These are phyloP conservation scores for Hansfordia pulvinata DNA, from an alignment of 2,329 filamentous ascomycete genomes.

Conservation along the genomic window DNA sequence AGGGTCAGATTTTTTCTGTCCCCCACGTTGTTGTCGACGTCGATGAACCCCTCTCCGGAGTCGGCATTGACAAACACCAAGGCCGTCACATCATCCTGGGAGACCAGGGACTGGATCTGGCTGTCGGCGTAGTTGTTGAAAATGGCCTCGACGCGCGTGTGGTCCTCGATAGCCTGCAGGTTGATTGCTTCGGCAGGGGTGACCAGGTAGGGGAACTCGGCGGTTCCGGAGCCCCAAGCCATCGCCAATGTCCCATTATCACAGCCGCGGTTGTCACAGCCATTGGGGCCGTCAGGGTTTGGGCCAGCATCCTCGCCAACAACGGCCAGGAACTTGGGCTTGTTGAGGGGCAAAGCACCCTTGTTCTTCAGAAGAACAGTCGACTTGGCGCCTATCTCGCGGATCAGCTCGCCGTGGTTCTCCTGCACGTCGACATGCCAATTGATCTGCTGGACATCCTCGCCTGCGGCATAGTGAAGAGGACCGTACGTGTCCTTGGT, in stretches of 20 bases:
- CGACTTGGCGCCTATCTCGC: constrained; percentile 64
- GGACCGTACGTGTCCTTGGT: constrained; percentile 62
- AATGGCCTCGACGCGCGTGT: constrained; percentile 49
- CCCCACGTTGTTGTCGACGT: constrained; percentile 68
- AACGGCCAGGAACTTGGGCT: constrained; percentile 61
- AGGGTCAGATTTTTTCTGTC: constrained; percentile 88
- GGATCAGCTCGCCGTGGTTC: constrained; percentile 60
- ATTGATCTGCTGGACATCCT: constrained; percentile 58
- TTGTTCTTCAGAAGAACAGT: constrained; percentile 85
- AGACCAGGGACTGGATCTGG: constrained; percentile 46
- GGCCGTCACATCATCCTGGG: constrained; percentile 50
- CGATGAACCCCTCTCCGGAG: constrained; percentile 77
- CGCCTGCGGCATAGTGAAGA: constrained; percentile 46
- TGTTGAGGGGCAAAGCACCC: constrained; percentile 61
- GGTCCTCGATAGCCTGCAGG: constrained; percentile 44
- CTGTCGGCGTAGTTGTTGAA: constrained; percentile 49
- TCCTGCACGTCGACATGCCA: constrained; percentile 71
- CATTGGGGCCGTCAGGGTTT: constrained; percentile 64
- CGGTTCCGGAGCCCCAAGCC: constrained; percentile 66
- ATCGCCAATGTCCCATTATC: constrained; percentile 52
- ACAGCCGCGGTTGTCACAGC: constrained; percentile 56
- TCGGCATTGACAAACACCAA: constrained; percentile 86
- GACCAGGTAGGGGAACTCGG: constrained; percentile 63
- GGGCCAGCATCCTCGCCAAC: constrained; percentile 75
- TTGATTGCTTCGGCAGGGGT: constrained; percentile 61